A percentile compares a stretch with the other conserved stretches of the same genome.
Evolutionary conservation across 2,329 filamentous ascomycete species (phyloP).

Genomic region (Aureobasidium sp.): DNA sequence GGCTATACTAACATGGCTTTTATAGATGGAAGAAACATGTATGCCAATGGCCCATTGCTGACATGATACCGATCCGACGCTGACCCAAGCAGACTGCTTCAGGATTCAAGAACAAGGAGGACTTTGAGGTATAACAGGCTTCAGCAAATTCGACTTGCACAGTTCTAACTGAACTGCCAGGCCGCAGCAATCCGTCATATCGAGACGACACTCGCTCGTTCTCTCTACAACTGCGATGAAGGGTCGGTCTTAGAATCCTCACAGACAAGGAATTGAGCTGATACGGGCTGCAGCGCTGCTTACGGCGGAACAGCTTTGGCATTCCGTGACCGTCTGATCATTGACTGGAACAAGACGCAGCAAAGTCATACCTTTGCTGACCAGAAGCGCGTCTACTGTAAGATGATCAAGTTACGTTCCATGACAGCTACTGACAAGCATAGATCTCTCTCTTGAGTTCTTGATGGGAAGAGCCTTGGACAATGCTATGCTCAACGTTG

Average conservation of each 20-base stretch:
- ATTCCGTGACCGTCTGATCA: slow-evolving; percentile 84
- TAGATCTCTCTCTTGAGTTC: slow-evolving; percentile 89
- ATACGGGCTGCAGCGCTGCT: slow-evolving; percentile 53
- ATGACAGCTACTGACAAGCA: slow-evolving; percentile 6
- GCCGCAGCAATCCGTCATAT: slow-evolving; percentile 86
- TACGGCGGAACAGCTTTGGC: slow-evolving; percentile 88
- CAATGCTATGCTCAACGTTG: slow-evolving; percentile 97
- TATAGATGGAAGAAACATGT: slow-evolving; percentile 55
- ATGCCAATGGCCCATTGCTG: slow-evolving; percentile 25
- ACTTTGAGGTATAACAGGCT: slow-evolving; percentile 54
- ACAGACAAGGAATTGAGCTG: neutral
- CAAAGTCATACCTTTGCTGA: slow-evolving; percentile 89
- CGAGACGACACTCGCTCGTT: slow-evolving; percentile 91
- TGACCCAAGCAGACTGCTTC: slow-evolving; percentile 47
- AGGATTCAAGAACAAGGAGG: slow-evolving; percentile 70
- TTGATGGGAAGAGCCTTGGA: slow-evolving; percentile 94
- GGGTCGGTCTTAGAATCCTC: slow-evolving; percentile 32
- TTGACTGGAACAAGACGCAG: slow-evolving; percentile 97
- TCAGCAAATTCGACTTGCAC: slow-evolving; percentile 20
- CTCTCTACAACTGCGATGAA: slow-evolving; percentile 98
- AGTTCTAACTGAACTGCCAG: slow-evolving; percentile 36
- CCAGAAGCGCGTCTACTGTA: slow-evolving; percentile 88
- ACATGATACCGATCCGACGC: neutral
- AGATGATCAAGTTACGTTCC: slow-evolving; percentile 20
- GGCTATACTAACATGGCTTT: slow-evolving; percentile 17